These are phyloP conservation scores for Aspergillus hortae DNA, from an alignment of 2,329 filamentous ascomycete species.

Conservation along the genomic window DNA sequence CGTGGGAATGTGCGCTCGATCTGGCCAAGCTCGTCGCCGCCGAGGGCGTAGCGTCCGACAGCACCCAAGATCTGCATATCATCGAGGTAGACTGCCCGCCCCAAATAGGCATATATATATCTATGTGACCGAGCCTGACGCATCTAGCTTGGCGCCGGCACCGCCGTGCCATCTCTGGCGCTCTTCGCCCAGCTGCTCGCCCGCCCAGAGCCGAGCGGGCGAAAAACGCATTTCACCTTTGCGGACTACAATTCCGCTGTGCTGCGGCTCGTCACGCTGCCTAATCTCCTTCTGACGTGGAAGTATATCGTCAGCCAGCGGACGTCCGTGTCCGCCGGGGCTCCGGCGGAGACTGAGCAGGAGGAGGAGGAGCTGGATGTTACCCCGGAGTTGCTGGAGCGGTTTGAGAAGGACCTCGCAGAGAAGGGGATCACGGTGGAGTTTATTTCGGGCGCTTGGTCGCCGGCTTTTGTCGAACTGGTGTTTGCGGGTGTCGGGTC, in stretches of 20 bases:
- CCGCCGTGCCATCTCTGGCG: slow-evolving; percentile 55
- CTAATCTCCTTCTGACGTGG: slow-evolving; percentile 59
- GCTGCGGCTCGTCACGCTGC: slow-evolving; percentile 57
- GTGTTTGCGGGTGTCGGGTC: slow-evolving; percentile 31
- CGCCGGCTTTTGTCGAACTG: slow-evolving; percentile 45
- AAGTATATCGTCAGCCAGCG: slow-evolving; percentile 22
- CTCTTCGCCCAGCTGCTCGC: slow-evolving; percentile 52
- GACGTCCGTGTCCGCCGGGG: not conserved
- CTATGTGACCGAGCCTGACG: not conserved
- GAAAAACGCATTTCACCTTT: slow-evolving; percentile 49
- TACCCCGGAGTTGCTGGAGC: slow-evolving; percentile 43
- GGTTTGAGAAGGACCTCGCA: slow-evolving; percentile 45
- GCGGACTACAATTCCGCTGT: slow-evolving; percentile 62
- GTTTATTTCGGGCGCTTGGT: slow-evolving; percentile 61
- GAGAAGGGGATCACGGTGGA: slow-evolving; percentile 46
- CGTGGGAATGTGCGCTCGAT: slow-evolving; percentile 64
- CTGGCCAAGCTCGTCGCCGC: slow-evolving; percentile 43
- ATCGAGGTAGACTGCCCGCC: slow-evolving; percentile 29
- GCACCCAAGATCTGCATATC: slow-evolving; percentile 34
- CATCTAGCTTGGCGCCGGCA: slow-evolving; percentile 59
- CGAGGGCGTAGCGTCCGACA: slow-evolving; percentile 13
- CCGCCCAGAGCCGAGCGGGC: slow-evolving; percentile 13
- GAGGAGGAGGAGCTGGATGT: slow-evolving; percentile 44
- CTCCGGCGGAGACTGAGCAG: slow-evolving; percentile 4
- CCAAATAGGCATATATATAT: not conserved